phyloP scores from a whole-genome alignment of 225 moss, liverwort and hornwort species.

The Pseudisothecium myosuroides region DNA sequence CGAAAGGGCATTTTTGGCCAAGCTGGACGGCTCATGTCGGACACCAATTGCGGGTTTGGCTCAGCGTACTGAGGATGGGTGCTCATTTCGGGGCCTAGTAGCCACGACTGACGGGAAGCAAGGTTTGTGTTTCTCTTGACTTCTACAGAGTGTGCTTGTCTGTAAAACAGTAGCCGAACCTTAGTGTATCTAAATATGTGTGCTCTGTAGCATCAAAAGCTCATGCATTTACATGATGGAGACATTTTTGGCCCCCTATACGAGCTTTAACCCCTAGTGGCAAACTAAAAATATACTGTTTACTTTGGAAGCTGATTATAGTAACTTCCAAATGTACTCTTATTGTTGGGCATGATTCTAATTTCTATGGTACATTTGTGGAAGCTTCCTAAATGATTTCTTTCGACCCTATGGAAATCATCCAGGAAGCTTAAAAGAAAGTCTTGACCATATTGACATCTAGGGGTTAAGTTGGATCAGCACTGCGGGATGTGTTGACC shows the following conservation, averaged over 20 bases:
- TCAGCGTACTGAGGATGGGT: conserved; percentile 60
- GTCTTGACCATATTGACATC: not conserved
- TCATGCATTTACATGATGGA: not conserved
- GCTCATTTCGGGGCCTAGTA: conserved; percentile 69
- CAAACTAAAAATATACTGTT: not conserved
- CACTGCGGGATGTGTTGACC: not conserved
- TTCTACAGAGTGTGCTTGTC: not conserved
- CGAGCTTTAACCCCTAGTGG: not conserved
- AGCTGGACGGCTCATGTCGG: conserved; percentile 89
- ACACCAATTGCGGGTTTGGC: conserved; percentile 96
- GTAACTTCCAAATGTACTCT: not conserved
- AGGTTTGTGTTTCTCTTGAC: conserved; percentile 31
- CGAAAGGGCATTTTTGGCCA: conserved; percentile 74
- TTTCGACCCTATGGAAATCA: not conserved
- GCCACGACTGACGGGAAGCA: conserved; percentile 72
- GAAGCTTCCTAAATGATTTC: not conserved
- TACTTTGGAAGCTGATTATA: not conserved
- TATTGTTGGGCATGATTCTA: not conserved
- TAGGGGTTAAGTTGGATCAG: not conserved
- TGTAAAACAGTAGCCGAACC: not conserved
- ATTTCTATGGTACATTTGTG: not conserved
- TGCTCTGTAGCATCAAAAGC: not conserved
- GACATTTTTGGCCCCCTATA: not conserved
- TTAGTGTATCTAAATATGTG: not conserved
- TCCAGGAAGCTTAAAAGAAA: not conserved